phyloP scores from a whole-genome alignment of 163 green algal genomes.

The Chlorella variabilis region DNA sequence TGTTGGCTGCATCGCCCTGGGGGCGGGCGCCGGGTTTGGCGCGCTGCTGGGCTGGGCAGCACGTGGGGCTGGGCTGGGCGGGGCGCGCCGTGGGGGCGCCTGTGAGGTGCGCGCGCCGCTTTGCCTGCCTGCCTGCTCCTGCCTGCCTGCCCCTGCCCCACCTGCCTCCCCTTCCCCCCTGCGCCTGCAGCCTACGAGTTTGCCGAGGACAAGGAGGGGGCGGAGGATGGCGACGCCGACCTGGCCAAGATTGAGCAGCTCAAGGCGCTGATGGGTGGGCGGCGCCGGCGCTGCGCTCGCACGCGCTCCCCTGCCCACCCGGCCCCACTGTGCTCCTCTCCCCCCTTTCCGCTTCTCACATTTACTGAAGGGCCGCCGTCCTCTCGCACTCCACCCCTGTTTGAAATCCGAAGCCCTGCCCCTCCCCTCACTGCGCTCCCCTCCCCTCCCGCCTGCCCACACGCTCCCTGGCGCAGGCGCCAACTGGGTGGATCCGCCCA shows the following conservation, averaged over 20 bases:
- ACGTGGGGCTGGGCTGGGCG: too few relatives aligned
- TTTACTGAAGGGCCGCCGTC: neutral
- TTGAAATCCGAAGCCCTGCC: neutral
- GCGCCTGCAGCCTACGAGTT: slow-evolving; percentile 83
- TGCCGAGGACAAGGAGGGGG: slow-evolving; percentile 77
- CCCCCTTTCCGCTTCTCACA: too few relatives aligned
- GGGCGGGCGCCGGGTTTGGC: too few relatives aligned
- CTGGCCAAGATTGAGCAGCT: slow-evolving; percentile 55
- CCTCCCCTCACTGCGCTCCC: neutral
- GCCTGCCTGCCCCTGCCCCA: neutral
- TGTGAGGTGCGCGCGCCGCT: too few relatives aligned
- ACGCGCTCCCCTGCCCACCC: too few relatives aligned
- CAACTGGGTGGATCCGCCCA: slow-evolving; percentile 97
- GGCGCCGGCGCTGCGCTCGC: too few relatives aligned
- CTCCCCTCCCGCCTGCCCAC: neutral
- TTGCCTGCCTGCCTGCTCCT: neutral
- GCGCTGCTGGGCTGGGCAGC: too few relatives aligned
- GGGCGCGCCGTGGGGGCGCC: too few relatives aligned
- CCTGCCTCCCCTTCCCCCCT: neutral
- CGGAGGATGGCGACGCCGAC: slow-evolving; percentile 53
- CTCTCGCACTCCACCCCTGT: neutral
- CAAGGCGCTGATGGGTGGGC: slow-evolving; percentile 59
- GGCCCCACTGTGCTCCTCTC: too few relatives aligned
- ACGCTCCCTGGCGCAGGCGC: slow-evolving; percentile 48
- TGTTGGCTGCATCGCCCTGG: too few relatives aligned